phyloP scores from a whole-genome alignment of 208 protist genomes.

The Trypanosoma scelopori region DNA sequence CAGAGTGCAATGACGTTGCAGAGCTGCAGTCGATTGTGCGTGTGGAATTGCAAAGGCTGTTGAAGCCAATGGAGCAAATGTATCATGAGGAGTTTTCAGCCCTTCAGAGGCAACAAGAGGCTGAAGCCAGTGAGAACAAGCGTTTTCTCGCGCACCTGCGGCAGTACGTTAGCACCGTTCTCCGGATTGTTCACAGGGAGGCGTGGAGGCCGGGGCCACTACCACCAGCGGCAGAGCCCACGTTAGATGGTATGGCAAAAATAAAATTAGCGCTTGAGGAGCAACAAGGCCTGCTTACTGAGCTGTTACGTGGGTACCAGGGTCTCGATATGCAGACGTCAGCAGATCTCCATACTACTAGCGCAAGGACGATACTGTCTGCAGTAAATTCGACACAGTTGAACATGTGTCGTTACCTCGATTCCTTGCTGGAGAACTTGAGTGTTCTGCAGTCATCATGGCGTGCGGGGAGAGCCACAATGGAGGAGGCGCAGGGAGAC shows the following conservation, averaged over 20 bases:
- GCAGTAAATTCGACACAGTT: slow-evolving; percentile 6
- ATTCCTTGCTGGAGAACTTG: neutral
- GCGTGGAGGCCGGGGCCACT: neutral
- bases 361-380: neutral
- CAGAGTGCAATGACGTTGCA: neutral
- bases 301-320: slow-evolving; percentile 3
- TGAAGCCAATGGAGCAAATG: slow-evolving; percentile 13
- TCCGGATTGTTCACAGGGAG: slow-evolving; percentile 9
- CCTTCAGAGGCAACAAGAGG: slow-evolving; percentile 6
- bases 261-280: slow-evolving; percentile 2
- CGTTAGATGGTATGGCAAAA: neutral
- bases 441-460: neutral
- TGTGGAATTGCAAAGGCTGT: slow-evolving; percentile 7
- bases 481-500: too few relatives aligned
- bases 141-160: slow-evolving; percentile 9
- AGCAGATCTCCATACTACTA: neutral
- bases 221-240: neutral
- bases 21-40: neutral
- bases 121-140: neutral
- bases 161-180: slow-evolving; percentile 2
- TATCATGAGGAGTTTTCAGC: neutral
- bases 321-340: neutral
- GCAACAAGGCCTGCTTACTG: slow-evolving; percentile 8
- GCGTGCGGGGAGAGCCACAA: neutral
- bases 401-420: slow-evolving; percentile 13